A percentile compares a stretch with the other conserved stretches of the same genome.
phyloP scores from a whole-genome alignment of 768 basidiomycete genomes.

The Pleurotus tuoliensis region DNA sequence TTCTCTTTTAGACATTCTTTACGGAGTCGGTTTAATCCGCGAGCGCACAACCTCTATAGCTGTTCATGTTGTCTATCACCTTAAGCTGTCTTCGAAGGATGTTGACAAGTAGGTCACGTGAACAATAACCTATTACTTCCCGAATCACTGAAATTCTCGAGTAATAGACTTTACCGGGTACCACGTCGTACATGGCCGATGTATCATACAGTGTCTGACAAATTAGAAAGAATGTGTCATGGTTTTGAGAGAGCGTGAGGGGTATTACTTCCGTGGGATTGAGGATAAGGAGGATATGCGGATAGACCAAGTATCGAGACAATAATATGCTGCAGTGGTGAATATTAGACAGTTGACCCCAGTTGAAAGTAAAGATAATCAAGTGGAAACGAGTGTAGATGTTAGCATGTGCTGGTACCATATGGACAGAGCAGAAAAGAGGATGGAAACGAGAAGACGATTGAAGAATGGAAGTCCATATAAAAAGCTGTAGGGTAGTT shows the following conservation, averaged over 20 bases:
- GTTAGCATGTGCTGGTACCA: neutral
- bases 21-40: no score
- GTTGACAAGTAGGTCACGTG: no score
- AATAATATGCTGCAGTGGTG: slow-evolving; percentile 5
- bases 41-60: no score
- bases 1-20: no score
- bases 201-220: neutral
- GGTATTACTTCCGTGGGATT: neutral
- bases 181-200: neutral
- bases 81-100: no score
- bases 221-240: neutral
- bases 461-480: neutral
- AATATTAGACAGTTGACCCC: neutral
- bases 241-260: neutral
- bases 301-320: neutral
- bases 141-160: no score
- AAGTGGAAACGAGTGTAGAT: slow-evolving; percentile 5
- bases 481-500: neutral
- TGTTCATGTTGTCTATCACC: no score
- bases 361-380: neutral
- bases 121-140: no score
- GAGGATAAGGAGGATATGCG: neutral
- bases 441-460: neutral
- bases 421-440: neutral
- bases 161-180: no score